A percentile compares a stretch with the other conserved stretches of the same genome.
Evolutionary conservation across 2,329 filamentous ascomycete genomes (phyloP).

Genomic region (Ceratocystis destructans): DNA sequence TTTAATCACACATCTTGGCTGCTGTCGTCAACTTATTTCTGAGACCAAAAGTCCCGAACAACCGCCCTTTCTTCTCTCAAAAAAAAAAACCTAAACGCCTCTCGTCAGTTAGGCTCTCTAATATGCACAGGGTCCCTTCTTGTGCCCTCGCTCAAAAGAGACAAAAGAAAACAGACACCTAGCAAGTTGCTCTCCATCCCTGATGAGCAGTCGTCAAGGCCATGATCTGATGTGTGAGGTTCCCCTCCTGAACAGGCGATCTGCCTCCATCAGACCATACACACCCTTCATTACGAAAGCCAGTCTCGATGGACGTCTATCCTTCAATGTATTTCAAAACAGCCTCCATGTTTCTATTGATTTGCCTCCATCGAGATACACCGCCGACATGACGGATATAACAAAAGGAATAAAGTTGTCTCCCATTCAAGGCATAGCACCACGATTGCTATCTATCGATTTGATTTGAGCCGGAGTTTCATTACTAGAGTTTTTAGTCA

Average conservation of each 20-base stretch:
- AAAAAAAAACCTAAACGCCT: not conserved
- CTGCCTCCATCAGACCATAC: not conserved
- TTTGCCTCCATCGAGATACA: not conserved
- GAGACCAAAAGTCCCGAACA: not conserved
- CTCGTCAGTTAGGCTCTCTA: not conserved
- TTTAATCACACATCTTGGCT: conserved; percentile 1
- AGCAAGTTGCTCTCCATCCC: not conserved
- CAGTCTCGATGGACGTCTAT: not conserved
- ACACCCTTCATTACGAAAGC: not conserved
- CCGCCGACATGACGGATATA: not conserved
- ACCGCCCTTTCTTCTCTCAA: not conserved
- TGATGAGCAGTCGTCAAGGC: not conserved
- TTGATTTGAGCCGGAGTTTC: not conserved
- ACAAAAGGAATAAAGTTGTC: not conserved
- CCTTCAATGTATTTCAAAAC: not conserved
- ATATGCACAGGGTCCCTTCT: not conserved
- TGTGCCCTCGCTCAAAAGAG: not conserved
- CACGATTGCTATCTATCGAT: not conserved
- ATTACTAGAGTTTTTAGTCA: not conserved
- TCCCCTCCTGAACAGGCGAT: not conserved
- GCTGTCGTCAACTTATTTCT: not conserved
- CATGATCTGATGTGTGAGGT: not conserved
- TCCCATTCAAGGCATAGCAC: not conserved
- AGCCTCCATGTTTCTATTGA: not conserved
- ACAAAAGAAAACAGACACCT: not conserved